Evolutionary conservation across 495 filamentous ascomycete genomes (phyloP).

Genomic region (Cetradonia linearis): DNA sequence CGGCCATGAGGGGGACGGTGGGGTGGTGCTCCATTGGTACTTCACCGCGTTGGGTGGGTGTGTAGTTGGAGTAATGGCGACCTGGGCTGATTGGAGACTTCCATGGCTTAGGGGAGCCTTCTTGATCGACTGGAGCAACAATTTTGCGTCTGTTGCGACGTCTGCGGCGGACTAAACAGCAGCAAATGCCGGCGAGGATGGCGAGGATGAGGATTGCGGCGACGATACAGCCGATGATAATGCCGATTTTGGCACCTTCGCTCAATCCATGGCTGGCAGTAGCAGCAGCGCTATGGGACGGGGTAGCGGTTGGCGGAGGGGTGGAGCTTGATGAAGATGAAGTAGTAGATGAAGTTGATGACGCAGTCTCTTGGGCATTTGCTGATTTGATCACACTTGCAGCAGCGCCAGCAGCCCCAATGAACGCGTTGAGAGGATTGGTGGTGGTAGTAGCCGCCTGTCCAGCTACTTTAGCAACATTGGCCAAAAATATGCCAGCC

Average conservation of each 20-base stretch:
- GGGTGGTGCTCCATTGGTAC: slow-evolving; percentile 14
- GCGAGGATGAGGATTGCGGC: slow-evolving; percentile 20
- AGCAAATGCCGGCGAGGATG: slow-evolving; percentile 19
- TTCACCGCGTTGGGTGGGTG: slow-evolving; percentile 11
- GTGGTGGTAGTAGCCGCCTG: slow-evolving; percentile 15
- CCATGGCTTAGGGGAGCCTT: slow-evolving; percentile 18
- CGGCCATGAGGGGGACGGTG: slow-evolving; percentile 21
- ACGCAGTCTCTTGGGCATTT: slow-evolving; percentile 11
- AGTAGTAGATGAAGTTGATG: slow-evolving; percentile 5
- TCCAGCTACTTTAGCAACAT: slow-evolving; percentile 12
- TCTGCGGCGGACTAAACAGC: slow-evolving; percentile 25
- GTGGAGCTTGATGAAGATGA: slow-evolving; percentile 13
- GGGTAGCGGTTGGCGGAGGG: slow-evolving; percentile 17
- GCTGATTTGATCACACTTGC: slow-evolving; percentile 19
- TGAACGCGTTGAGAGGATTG: slow-evolving; percentile 25
- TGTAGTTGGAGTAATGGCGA: slow-evolving; percentile 18
- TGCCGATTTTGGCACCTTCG: slow-evolving; percentile 26
- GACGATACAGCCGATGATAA: slow-evolving; percentile 23
- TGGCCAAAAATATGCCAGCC: neutral
- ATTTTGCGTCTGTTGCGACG: slow-evolving; percentile 17
- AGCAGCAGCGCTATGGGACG: slow-evolving; percentile 21
- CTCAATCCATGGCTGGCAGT: slow-evolving; percentile 19
- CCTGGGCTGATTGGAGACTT: slow-evolving; percentile 20
- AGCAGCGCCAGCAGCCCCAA: slow-evolving; percentile 21
- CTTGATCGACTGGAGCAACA: slow-evolving; percentile 16